Conservation (phyloP, 306 rosid genomes). For the Prunus persica region Prunus_persica_NCBIv2 NC_034010.1:29790501-29791000, state of each 20-base stretch:
- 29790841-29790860: background rate
- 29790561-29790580: background rate
- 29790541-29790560: background rate
- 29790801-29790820: background rate
- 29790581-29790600: too few relatives aligned
- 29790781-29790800: background rate
- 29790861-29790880: background rate
- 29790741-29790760: background rate
- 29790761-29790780: background rate
- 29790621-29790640: background rate
- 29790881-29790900: conserved; percentile 8
- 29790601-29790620: background rate
- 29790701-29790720: too few relatives aligned
- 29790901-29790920: conserved; percentile 33
- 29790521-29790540: background rate
- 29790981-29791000: conserved; percentile 31
- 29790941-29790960: conserved; percentile 32
- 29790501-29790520: background rate
- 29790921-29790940: background rate
- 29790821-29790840: conserved; percentile 16
- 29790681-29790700: background rate
- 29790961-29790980: conserved; percentile 21
- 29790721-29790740: too few relatives aligned
- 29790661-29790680: conserved; percentile 9
- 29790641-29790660: background rate